These are phyloP conservation scores for Solanum chacoense DNA, from an alignment of 305 asterid species.

Conservation along the genomic window DNA sequence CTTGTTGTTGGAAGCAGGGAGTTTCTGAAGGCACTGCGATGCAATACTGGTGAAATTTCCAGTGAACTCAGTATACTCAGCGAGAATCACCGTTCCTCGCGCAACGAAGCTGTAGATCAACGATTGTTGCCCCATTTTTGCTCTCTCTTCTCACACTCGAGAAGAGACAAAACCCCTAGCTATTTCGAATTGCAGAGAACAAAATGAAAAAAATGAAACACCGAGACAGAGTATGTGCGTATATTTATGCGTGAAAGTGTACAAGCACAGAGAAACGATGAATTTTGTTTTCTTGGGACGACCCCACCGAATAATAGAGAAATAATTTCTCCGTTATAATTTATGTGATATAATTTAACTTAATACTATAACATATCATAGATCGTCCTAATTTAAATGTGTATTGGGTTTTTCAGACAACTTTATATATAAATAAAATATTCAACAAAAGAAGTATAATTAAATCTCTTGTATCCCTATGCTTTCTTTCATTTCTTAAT, in stretches of 20 bases:
- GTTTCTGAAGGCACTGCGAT: conserved; percentile 72
- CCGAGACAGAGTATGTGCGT: not conserved
- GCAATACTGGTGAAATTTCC: conserved; percentile 76
- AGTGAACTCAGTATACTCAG: conserved; percentile 65
- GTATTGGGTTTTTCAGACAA: not conserved
- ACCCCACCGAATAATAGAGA: not conserved
- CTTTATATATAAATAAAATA: not conserved
- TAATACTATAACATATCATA: fast-evolving
- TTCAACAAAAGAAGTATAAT: not conserved
- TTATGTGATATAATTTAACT: not conserved
- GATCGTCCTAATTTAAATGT: not conserved
- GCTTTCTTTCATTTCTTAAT: fast-evolving
- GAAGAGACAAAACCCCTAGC: not conserved
- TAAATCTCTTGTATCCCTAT: not conserved
- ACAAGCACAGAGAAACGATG: conserved; percentile 11
- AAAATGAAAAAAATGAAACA: not conserved
- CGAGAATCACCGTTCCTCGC: conserved; percentile 64
- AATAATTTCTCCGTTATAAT: no score
- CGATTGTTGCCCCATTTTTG: conserved; percentile 59
- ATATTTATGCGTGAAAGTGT: not conserved
- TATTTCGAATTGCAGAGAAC: not conserved
- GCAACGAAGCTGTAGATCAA: conserved; percentile 83
- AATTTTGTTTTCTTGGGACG: not conserved
- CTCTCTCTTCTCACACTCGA: not conserved
- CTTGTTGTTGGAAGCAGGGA: conserved; percentile 66